Conservation (phyloP, 805 yeast species). For the Zygosaccharomyces siamensis region DNA sequence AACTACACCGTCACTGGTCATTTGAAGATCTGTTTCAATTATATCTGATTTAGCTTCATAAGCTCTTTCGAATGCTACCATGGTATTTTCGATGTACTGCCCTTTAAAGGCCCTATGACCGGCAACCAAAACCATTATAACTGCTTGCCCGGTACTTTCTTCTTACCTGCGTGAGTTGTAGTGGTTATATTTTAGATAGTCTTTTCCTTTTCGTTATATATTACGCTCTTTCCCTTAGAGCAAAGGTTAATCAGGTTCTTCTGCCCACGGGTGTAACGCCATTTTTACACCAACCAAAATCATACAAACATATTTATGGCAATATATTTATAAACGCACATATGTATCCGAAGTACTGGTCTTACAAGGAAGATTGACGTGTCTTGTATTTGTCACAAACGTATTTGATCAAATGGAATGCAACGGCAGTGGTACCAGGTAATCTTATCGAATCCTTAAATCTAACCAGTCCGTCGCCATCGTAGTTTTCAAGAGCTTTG, state of each 20-base stretch:
- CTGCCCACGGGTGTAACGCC: background rate
- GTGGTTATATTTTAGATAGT: background rate
- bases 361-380: conserved; percentile 9
- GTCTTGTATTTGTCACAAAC: conserved; percentile 15
- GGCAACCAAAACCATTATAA: conserved; percentile 21
- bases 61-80: conserved; percentile 44
- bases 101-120: conserved; percentile 36
- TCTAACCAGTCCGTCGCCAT: conserved; percentile 20
- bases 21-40: conserved; percentile 54
- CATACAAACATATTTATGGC: no score
- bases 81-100: conserved; percentile 44
- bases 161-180: background rate
- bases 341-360: no score
- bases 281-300: no score
- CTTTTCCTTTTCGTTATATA: background rate
- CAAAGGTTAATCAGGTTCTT: conserved; percentile 1
- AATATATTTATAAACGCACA: background rate
- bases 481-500: conserved; percentile 33
- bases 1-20: conserved; percentile 48
- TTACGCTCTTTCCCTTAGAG: conserved; percentile 2
- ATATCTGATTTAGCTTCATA: conserved; percentile 42
- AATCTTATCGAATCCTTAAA: conserved; percentile 22
- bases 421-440: conserved; percentile 34
- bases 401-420: conserved; percentile 23
- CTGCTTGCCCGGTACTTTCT: background rate